A percentile compares a stretch with the other conserved stretches of the same genome.
phyloP scores from a whole-genome alignment of 1,284 basidiomycete genomes.

The Kalmanozyma brasiliensis region DNA sequence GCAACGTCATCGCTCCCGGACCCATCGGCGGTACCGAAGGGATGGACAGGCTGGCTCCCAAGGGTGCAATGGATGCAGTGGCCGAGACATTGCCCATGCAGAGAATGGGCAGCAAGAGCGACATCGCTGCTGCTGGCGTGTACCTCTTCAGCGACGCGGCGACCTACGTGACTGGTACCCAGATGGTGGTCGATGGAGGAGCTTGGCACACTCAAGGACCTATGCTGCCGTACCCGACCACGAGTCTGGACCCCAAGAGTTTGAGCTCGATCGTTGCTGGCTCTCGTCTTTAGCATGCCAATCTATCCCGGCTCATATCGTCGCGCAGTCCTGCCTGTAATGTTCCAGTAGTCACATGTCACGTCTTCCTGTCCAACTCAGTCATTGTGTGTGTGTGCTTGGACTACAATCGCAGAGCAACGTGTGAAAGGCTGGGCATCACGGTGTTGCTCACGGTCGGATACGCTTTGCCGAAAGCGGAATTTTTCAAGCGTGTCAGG shows the following conservation, averaged over 20 bases:
- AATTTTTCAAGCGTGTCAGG: no score
- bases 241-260: slow-evolving; percentile 52
- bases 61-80: slow-evolving; percentile 67
- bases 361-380: no score
- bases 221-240: slow-evolving; percentile 63
- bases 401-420: no score
- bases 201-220: slow-evolving; percentile 56
- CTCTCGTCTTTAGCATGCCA: slow-evolving; percentile 23
- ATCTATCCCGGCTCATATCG: background rate
- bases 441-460: no score
- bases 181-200: slow-evolving; percentile 60
- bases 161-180: slow-evolving; percentile 77
- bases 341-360: no score
- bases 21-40: slow-evolving; percentile 88
- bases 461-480: no score
- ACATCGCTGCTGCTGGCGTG: slow-evolving; percentile 82
- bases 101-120: slow-evolving; percentile 70
- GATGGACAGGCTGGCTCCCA: slow-evolving; percentile 76
- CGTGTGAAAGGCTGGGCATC: no score
- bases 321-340: no score
- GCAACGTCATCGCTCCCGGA: slow-evolving; percentile 89
- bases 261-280: slow-evolving; percentile 53
- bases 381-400: no score
- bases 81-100: slow-evolving; percentile 58
- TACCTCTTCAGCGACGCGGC: slow-evolving; percentile 92